These are phyloP conservation scores for Taiozyma sp. DNA, from an alignment of 1,139 yeast genomes.

Conservation along the genomic window DNA sequence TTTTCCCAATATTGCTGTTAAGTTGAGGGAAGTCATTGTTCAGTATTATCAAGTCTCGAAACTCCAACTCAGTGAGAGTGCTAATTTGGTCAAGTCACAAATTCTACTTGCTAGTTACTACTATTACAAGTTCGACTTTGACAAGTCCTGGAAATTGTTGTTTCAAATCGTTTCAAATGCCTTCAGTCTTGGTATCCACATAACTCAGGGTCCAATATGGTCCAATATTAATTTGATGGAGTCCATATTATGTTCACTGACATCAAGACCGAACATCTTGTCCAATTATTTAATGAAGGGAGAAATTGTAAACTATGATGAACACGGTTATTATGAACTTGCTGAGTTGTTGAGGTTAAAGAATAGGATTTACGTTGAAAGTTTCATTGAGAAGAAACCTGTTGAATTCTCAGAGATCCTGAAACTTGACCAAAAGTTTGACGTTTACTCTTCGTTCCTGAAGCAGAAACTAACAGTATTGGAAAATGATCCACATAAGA, in stretches of 20 bases:
- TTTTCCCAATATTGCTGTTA: conserved; percentile 3
- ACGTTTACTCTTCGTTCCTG: conserved; percentile 8
- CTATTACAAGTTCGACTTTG: conserved; percentile 12
- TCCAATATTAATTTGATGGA: conserved; percentile 16
- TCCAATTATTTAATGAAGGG: conserved; percentile 7
- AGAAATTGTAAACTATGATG: conserved; percentile 8
- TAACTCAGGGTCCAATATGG: conserved; percentile 17
- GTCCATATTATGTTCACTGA: conserved; percentile 9
- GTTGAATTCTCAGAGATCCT: conserved; percentile 6
- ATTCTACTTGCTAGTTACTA: conserved; percentile 14
- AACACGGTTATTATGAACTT: conserved; percentile 13
- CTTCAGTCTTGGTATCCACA: conserved; percentile 15
- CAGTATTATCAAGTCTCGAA: conserved; percentile 16
- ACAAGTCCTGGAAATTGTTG: conserved; percentile 18
- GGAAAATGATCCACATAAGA: background rate
- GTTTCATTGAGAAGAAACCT: conserved; percentile 1
- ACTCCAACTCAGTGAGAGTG: conserved; percentile 12
- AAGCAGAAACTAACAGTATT: background rate
- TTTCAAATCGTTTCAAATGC: conserved; percentile 18
- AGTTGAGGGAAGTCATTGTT: conserved; percentile 6
- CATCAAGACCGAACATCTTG: conserved; percentile 17
- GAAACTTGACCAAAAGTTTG: conserved; percentile 11
- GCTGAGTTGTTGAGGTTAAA: conserved; percentile 13
- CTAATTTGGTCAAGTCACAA: conserved; percentile 15
- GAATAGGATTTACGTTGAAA: conserved; percentile 13